Base-by-base conservation (phyloP, 495 filamentous ascomycete genomes). In the Podospora didyma region DNA sequence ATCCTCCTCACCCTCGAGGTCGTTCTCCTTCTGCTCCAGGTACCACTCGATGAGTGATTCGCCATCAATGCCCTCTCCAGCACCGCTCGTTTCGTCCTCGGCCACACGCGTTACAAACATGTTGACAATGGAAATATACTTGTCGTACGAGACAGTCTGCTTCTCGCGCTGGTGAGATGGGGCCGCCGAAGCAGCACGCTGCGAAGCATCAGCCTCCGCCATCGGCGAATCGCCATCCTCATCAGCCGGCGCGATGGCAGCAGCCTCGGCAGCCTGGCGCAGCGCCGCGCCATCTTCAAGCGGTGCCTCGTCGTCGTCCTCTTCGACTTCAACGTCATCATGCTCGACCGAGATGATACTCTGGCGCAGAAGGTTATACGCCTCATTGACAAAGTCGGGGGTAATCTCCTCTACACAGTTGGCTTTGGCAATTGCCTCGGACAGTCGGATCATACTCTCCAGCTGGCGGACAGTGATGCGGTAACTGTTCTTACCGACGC, bases 331-430 rank as follows among this genome's bases (percentile, higher is more conserved):
- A 14, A 99, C 87, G 60, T 99, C 94, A 62, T 99, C 94, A 63
- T 96, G 94, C 70, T 99, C 95, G 17, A 99, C 93, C 16, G 89
- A 92, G 62, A 99, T 96, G 68, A 99, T 97, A 72, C 87, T 92
- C 73, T 96, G 91, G 28, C 90, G 75, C 5, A 99, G 79, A 7
- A 99, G 80, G 49, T 92, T 87, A 66, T 86, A 96, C 2, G 92
- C 94, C 69, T 99, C 94, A 21, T 86, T 81, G 12, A 99, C 94
- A 62, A 97, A 93, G 0, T 82, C 83, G 26, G 87, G 81, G 0
- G 84, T 84, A 51, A 99, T 86, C 60, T 97, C 92, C 65, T 93
- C 91, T 28, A 97, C 89, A 70, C 94, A 97, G 67, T 96, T 97
- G 39, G 89, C 90, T 71, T 97, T 97, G 47, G 94, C 95, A 53